Evolutionary conservation across 345 rosid genomes (phyloP), one percentile per base, ranked within the genome.

Genomic region (Aurinia saxatilis): DNA sequence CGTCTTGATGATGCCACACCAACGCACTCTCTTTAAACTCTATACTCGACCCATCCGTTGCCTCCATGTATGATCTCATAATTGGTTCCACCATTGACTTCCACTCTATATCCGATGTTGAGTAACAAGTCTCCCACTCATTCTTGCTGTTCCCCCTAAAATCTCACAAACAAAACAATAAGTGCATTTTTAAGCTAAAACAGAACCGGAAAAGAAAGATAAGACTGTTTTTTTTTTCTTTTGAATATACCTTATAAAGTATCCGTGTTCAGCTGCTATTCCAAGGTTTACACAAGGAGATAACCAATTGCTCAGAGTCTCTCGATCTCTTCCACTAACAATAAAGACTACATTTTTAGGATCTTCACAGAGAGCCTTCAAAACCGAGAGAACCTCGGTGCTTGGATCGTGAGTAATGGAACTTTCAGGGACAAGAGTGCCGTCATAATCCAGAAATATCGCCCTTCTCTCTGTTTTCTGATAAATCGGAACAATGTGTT

Each of bases 1-100:
- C 84, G 29, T 82, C 79, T 57, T 78, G 81, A 78, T 80, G 76
- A 51, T 82, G 87, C 84, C 87, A 82, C 17, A 82, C 87, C 66
- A 82, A 66, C 39, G 84, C 87, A 80, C 76, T 82, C 37, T 78
- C 84, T 70, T 82, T 82, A 4, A 60, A 46, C 72, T 82, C 87
- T 65, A 82, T 82, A 45, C 66, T 73, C 3, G 87, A 78, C 5
- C 87, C 87, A 66, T 82, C 87, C 9, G 87, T 82, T 56, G 82
- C 55, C 50, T 82, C 87, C 5, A 81, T 74, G 37, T 80, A 82
- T 29, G 70, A 57, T 56, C 67, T 68, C 78, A 82, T 78, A 21
- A 80, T 82, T 0, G 84, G 87, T 50, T 71, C 82, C 17, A 73
- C 81, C 11, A 69, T 55, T 25, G 30, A 66, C 74, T 65, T 80